Percentiles rank a stretch among this genome's conserved stretches.
These are phyloP conservation scores for Cerrena zonata DNA, from an alignment of 1,284 basidiomycete species.

Conservation along the genomic window DNA sequence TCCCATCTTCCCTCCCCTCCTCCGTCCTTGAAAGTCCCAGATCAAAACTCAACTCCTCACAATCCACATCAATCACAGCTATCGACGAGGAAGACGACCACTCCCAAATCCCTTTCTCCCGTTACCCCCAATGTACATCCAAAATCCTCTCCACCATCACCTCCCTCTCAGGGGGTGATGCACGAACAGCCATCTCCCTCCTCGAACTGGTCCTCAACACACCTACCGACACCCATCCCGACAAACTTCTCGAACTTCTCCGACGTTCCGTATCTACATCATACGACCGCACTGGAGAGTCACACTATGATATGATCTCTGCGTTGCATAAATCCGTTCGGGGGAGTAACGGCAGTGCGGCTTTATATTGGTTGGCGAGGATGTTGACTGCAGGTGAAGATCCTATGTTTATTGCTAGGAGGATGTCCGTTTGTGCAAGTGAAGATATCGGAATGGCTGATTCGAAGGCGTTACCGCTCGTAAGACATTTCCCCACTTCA, in stretches of 20 bases:
- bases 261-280: slow-evolving; percentile 52
- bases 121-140: slow-evolving; percentile 42
- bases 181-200: slow-evolving; percentile 62
- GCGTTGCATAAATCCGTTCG: slow-evolving; percentile 85
- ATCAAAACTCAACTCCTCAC: slow-evolving; percentile 5
- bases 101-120: slow-evolving; percentile 17
- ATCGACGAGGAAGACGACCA: slow-evolving; percentile 4
- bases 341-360: slow-evolving; percentile 74
- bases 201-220: slow-evolving; percentile 56
- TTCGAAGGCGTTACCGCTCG: slow-evolving; percentile 64
- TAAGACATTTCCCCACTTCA: slow-evolving; percentile 28
- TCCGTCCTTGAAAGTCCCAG: slow-evolving; percentile 12
- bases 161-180: slow-evolving; percentile 62
- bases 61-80: background rate
- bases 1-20: slow-evolving; percentile 9
- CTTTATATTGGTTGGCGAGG: slow-evolving; percentile 84
- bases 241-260: slow-evolving; percentile 43
- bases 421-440: slow-evolving; percentile 79
- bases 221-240: slow-evolving; percentile 34
- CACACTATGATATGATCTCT: slow-evolving; percentile 82
- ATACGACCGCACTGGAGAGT: slow-evolving; percentile 74
- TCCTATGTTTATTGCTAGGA: slow-evolving; percentile 76
- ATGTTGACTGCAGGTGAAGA: slow-evolving; percentile 87
- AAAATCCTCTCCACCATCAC: slow-evolving; percentile 47
- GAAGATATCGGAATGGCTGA: slow-evolving; percentile 85